A percentile compares a stretch with the other conserved stretches of the same genome.
Conservation (phyloP, 257 asterid genomes). For the Petrea volubilis region DNA sequence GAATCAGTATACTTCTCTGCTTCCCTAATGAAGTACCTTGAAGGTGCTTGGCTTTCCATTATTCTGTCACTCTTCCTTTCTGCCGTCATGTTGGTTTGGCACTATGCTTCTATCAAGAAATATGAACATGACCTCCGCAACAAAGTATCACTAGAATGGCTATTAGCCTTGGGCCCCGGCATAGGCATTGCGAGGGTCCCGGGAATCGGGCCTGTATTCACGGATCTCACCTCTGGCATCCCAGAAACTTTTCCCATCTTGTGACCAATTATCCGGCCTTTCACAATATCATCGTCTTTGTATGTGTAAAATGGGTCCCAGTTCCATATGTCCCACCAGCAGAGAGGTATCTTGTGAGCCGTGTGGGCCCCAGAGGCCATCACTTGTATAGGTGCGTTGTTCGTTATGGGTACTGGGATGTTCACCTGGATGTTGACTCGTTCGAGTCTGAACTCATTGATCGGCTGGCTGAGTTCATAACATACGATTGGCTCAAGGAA, state of each 20-base stretch:
- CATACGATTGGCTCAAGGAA: constrained; percentile 64
- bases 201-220: constrained; percentile 86
- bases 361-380: constrained; percentile 87
- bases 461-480: constrained; percentile 69
- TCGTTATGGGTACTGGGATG: constrained; percentile 89
- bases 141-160: constrained; percentile 90
- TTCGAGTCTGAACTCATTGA: constrained; percentile 70
- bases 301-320: constrained; percentile 82
- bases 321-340: constrained; percentile 84
- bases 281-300: constrained; percentile 84
- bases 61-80: constrained; percentile 94
- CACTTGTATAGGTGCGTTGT: constrained; percentile 91
- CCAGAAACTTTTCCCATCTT: constrained; percentile 89
- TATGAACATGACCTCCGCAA: constrained; percentile 92
- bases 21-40: constrained; percentile 80
- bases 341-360: constrained; percentile 86
- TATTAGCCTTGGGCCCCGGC: constrained; percentile 88
- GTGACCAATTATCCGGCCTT: constrained; percentile 95
- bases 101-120: constrained; percentile 79
- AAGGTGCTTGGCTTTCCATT: constrained; percentile 98
- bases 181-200: constrained; percentile 92
- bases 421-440: constrained; percentile 88
- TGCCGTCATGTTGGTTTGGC: constrained; percentile 92
- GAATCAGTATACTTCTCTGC: constrained; percentile 90
- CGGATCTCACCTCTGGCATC: constrained; percentile 89